Evolutionary conservation across 208 protist species (phyloP), one percentile per base, ranked within the genome.

Genomic region (Leptomonas seymouri): DNA sequence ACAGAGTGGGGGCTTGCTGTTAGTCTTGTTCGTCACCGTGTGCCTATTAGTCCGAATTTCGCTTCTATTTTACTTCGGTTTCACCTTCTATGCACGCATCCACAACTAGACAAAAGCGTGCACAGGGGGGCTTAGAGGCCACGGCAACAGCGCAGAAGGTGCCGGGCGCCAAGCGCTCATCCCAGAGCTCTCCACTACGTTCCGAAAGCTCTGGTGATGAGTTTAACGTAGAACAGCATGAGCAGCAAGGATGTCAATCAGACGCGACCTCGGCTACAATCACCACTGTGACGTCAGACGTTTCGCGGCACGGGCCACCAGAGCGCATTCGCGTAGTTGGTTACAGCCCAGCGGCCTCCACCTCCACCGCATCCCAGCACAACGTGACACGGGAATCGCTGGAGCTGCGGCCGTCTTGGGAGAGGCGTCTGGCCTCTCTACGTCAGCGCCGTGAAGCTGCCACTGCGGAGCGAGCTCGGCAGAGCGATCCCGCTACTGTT

Each of bases 341-440:
- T 8, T 45, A 42, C 28, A 27, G 50, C 61, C 31, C 60, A 20
- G 42, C 60, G 0, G 60, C 60, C 25, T 21, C 48, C 16, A 12
- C 21, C 14, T 20, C 49, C 6, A 16, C 49, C 8, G 15, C 21
- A 15, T 21, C 61, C n/a, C 49, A 45, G n/a, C 1, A 20, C 11
- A 20, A 27, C 18, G 42, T 5, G 6, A 46, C 49, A 11, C 25
- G 30, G 3, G 48, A 57, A 21, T 55, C 46, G 12, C 61, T 48
- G 2, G 31, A 56, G 48, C 49, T 48, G 48, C 61, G 61, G 25
- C 48, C 64, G 27, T 69, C 70, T 8, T 44, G 64, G 54, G 61
- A 75, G 55, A 51, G 50, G 34, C 60, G 70, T 2, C 55, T 75
- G 18, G 70, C 51, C 20, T 60, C 70, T 28, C 39, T 76, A 36